Evolutionary conservation across 441 rosid species (phyloP).

Genomic region (Pelargonium myrrhifolium): DNA sequence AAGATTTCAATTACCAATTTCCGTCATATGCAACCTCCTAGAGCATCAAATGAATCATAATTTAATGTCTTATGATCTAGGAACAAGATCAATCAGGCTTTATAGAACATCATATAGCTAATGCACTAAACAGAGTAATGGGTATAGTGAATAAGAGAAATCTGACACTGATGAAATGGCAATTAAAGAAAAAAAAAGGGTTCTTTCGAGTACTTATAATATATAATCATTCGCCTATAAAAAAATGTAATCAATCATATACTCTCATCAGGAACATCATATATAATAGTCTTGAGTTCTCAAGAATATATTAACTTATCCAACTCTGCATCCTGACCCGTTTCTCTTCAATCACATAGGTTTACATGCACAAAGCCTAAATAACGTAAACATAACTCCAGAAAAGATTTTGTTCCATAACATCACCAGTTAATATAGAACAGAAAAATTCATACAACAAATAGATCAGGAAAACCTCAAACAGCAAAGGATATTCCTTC

Average conservation of each 20-base stretch:
- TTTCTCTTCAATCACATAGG: not conserved
- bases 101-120: constrained; percentile 10
- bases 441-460: constrained; percentile 15
- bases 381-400: not conserved
- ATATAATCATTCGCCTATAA: too few relatives aligned
- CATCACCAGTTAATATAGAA: constrained; percentile 15
- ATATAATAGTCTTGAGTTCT: not conserved
- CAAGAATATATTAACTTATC: not conserved
- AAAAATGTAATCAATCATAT: not conserved
- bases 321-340: not conserved
- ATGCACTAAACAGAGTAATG: not conserved
- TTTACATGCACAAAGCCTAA: not conserved
- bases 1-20: not conserved
- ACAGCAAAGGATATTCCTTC: constrained; percentile 84
- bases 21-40: not conserved
- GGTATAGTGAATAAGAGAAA: not conserved
- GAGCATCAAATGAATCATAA: not conserved
- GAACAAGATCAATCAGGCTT: not conserved
- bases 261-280: too few relatives aligned
- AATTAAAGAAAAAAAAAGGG: not conserved
- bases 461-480: constrained; percentile 19
- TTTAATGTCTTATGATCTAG: not conserved
- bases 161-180: not conserved
- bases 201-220: not conserved
- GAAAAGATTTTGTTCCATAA: not conserved